Percentiles rank a stretch among this genome's conserved stretches.
phyloP scores from a whole-genome alignment of 2,329 filamentous ascomycete genomes.

The Penicillium sp. region DNA sequence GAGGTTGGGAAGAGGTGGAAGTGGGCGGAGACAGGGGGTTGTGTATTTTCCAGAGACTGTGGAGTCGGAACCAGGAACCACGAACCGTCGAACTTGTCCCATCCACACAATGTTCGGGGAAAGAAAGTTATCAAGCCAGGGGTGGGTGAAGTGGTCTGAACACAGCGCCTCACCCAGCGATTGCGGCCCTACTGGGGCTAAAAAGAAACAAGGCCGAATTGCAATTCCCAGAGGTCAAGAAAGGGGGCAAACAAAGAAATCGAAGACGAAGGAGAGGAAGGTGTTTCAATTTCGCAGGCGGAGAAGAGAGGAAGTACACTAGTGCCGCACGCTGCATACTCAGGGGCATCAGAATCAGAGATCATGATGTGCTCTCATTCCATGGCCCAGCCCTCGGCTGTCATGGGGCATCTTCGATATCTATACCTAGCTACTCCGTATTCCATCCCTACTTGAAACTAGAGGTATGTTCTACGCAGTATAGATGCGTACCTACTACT shows the following conservation, averaged over 20 bases:
- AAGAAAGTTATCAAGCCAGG: conserved; percentile 11
- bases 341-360: conserved; percentile 18
- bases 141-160: conserved; percentile 4
- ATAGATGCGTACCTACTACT: background rate
- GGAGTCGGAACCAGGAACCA: conserved; percentile 26
- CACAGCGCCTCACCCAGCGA: conserved; percentile 7
- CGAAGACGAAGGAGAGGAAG: conserved; percentile 8
- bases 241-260: conserved; percentile 10
- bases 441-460: background rate
- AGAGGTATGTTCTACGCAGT: background rate
- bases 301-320: conserved; percentile 14
- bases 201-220: conserved; percentile 6
- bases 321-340: conserved; percentile 16
- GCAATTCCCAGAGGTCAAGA: conserved; percentile 5
- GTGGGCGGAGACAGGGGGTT: conserved; percentile 12
- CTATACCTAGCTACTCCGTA: background rate
- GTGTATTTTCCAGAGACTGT: conserved; percentile 18
- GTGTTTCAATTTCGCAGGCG: conserved; percentile 19
- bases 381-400: conserved; percentile 12
- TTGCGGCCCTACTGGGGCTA: conserved; percentile 6
- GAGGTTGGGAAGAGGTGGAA: conserved; percentile 3
- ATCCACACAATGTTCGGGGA: conserved; percentile 15
- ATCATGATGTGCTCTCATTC: conserved; percentile 11
- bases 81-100: conserved; percentile 19
- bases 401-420: conserved; percentile 3